Conservation (phyloP, 768 basidiomycete species). For the Calocybe gangraenosa region DNA sequence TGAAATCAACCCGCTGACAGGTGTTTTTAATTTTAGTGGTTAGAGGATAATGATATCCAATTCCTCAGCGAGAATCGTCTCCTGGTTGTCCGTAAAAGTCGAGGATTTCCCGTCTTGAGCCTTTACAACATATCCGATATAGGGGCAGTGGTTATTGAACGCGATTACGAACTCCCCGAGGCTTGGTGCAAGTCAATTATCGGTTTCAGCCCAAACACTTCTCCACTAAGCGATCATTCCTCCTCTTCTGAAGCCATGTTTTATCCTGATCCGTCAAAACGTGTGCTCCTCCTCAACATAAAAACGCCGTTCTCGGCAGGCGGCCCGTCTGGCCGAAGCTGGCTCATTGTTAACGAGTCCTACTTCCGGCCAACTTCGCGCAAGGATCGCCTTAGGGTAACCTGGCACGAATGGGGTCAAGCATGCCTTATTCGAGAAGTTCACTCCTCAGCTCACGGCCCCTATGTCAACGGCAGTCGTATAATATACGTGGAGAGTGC, state of each 20-base stretch:
- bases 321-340: conserved; percentile 32
- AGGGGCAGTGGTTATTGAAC: conserved; percentile 34
- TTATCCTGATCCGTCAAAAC: conserved; percentile 48
- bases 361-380: conserved; percentile 43
- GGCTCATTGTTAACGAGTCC: conserved; percentile 52
- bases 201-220: conserved; percentile 45
- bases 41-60: conserved; percentile 43
- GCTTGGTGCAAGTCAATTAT: conserved; percentile 45
- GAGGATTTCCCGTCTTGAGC: conserved; percentile 33
- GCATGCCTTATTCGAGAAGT: conserved; percentile 44
- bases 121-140: conserved; percentile 46
- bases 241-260: conserved; percentile 46
- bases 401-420: conserved; percentile 56
- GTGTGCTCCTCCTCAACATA: conserved; percentile 45
- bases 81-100: conserved; percentile 35
- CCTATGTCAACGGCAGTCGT: conserved; percentile 43
- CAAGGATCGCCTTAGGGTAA: conserved; percentile 38
- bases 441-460: conserved; percentile 29
- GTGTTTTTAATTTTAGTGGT: conserved; percentile 33
- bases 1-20: neutral
- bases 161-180: conserved; percentile 55
- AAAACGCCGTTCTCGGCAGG: conserved; percentile 31
- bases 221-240: conserved; percentile 31
- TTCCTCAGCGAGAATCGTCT: conserved; percentile 42
- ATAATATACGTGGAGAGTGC: conserved; percentile 42